Base-by-base conservation (phyloP, 371 early-diverging fungal genomes). In the Lichtheimia ramosa region DNA sequence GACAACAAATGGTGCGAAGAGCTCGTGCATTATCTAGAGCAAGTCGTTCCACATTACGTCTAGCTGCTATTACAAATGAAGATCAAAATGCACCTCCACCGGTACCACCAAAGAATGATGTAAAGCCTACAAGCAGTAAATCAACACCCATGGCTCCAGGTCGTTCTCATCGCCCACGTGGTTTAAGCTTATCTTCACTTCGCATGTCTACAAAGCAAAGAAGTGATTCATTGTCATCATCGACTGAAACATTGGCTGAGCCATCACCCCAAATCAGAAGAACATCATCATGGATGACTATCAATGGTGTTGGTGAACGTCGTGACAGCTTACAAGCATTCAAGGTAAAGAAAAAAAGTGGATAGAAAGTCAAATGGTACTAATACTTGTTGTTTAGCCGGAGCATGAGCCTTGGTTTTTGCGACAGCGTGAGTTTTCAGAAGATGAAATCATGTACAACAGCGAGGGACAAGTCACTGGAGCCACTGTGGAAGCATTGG, bases 401-500 rank as follows among this genome's bases (percentile, higher is more conserved):
- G 74, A 69, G 4, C 71, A 73, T 49, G 72, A 74, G n/a, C 83
- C 87, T 8, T 89, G 88, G 86, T 96, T 84, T 58, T 74, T 95
- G 50, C 75, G 79, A 84, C 77, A 90, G 83, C 67, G 69, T 62
- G 6, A 74, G 61, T 69, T 74, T 25, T 54, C 54, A 3, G 69
- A 69, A 5, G 79, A 87, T n/a, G 94, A 92, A 25, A 75, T 96
- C 51, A 73, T 92, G 15, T 81, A 90, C 64, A 92, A 90, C 69
- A 75, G 81, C 49, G 96, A 97, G 24, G 90, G 89, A 10, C 83
- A 88, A 52, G 92, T 97, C 56, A 92, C 88, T 63, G 96, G 95
- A 49, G 95, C 94, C 16, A 94, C 93, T 3, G 64, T 94, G 20
- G 71, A 80, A 20, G 92, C 93, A 7, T 75, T 97, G 8, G 83